These are phyloP conservation scores for Coemansia sp. DNA, from an alignment of 192 early-diverging fungal genomes.

Conservation along the genomic window DNA sequence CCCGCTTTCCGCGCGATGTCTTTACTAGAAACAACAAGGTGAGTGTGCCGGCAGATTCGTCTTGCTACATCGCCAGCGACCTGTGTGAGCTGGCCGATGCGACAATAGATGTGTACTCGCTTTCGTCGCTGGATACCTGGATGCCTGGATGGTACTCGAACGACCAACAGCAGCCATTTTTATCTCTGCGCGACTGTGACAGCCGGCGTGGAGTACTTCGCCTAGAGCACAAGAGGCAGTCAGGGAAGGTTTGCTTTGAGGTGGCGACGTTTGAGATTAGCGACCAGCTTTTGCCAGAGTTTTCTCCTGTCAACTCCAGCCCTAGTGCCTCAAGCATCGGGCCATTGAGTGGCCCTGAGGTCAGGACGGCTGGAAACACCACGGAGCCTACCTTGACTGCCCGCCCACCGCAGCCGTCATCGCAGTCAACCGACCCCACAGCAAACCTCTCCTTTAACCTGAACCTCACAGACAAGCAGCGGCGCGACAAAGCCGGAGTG, in stretches of 20 bases:
- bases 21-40: background rate
- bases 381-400: background rate
- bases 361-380: background rate
- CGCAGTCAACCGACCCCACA: conserved; percentile 59
- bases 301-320: conserved; percentile 3
- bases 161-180: conserved; percentile 20
- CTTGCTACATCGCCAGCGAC: background rate
- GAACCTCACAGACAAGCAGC: conserved; percentile 78
- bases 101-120: conserved; percentile 30
- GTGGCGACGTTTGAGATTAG: conserved; percentile 34
- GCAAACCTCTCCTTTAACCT: conserved; percentile 85
- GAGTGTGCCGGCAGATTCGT: background rate
- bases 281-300: conserved; percentile 20
- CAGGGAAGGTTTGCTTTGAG: conserved; percentile 45
- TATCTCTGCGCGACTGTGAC: conserved; percentile 30
- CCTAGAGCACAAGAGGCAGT: conserved; percentile 41
- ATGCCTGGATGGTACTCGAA: conserved; percentile 55
- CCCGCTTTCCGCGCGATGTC: conserved; percentile 35
- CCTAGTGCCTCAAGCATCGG: background rate
- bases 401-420: background rate
- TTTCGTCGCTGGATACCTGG: conserved; percentile 34
- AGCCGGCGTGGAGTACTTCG: conserved; percentile 25
- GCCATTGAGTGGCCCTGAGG: background rate
- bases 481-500: conserved; percentile 66
- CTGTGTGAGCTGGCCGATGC: conserved; percentile 36